Percentiles rank a stretch among this genome's conserved stretches.
Evolutionary conservation across 2,329 filamentous ascomycete species (phyloP).

Genomic region (Biscogniauxia sp.): DNA sequence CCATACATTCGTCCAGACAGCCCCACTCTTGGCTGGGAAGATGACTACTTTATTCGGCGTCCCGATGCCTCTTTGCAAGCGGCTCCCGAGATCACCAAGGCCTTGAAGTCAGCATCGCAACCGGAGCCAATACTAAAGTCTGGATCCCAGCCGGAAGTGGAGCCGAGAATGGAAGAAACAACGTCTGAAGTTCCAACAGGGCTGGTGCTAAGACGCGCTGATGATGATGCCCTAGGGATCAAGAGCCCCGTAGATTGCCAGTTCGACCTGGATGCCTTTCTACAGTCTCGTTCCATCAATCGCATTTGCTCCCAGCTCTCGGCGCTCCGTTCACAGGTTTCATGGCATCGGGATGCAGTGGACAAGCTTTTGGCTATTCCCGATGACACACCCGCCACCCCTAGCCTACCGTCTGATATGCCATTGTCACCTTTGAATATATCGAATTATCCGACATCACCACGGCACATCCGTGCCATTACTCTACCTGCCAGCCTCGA

Average conservation of each 20-base stretch:
- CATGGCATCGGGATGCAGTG: slow-evolving; percentile 46
- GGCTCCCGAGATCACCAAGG: slow-evolving; percentile 4
- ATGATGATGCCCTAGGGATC: slow-evolving; percentile 2
- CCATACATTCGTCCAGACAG: slow-evolving; percentile 57
- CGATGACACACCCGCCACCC: slow-evolving; percentile 18
- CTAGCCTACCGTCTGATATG: slow-evolving; percentile 6
- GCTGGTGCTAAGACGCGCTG: background rate
- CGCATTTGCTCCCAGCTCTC: slow-evolving; percentile 50
- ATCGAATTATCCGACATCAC: background rate
- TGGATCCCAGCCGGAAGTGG: background rate
- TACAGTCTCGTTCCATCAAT: slow-evolving; percentile 43
- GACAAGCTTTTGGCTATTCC: slow-evolving; percentile 37
- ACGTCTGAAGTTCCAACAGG: background rate
- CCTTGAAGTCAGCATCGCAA: slow-evolving; percentile 1
- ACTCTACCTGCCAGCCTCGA: background rate
- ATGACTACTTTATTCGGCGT: slow-evolving; percentile 24
- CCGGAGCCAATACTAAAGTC: slow-evolving; percentile 8
- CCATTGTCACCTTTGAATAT: background rate
- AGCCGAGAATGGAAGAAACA: slow-evolving; percentile 1
- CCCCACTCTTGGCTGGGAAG: slow-evolving; percentile 56
- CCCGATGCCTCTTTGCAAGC: slow-evolving; percentile 4
- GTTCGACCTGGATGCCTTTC: slow-evolving; percentile 36
- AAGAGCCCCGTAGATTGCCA: slow-evolving; percentile 17
- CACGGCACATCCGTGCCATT: background rate
- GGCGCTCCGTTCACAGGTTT: slow-evolving; percentile 47